A percentile compares a stretch with the other conserved stretches of the same genome.
These are phyloP conservation scores for Fusarium neocosmosporiellum DNA, from an alignment of 2,329 filamentous ascomycete genomes.

Conservation along the genomic window DNA sequence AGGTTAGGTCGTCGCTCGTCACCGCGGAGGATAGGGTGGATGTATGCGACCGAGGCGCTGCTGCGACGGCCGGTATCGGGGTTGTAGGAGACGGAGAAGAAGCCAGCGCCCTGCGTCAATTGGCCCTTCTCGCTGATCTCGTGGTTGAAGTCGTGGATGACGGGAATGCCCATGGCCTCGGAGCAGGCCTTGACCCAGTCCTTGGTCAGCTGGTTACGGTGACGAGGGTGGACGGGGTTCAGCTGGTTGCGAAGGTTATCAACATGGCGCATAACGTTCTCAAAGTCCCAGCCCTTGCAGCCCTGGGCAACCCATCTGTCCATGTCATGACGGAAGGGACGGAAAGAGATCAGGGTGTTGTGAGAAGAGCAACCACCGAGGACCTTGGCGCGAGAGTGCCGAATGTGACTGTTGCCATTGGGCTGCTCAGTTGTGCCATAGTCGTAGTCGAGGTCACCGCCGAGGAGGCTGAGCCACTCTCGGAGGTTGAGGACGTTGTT, in stretches of 20 bases:
- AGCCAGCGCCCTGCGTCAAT: constrained; percentile 82
- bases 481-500: constrained; percentile 87
- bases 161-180: constrained; percentile 80
- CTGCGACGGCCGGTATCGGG: constrained; percentile 86
- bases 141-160: constrained; percentile 88
- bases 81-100: constrained; percentile 93
- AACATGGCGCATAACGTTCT: constrained; percentile 82
- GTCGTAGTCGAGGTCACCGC: constrained; percentile 91
- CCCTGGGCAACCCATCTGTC: constrained; percentile 85
- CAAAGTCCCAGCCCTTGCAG: constrained; percentile 87
- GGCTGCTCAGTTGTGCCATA: constrained; percentile 91
- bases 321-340: constrained; percentile 89
- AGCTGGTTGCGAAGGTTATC: constrained; percentile 91
- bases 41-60: constrained; percentile 90
- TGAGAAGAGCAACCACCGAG: constrained; percentile 93
- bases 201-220: constrained; percentile 90
- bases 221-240: constrained; percentile 85
- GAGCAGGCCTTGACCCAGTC: constrained; percentile 90
- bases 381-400: constrained; percentile 92
- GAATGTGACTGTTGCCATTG: constrained; percentile 90
- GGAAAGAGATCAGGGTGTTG: constrained; percentile 94
- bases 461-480: constrained; percentile 86
- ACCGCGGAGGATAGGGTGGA: constrained; percentile 88
- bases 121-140: constrained; percentile 80
- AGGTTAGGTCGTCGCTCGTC: constrained; percentile 86